Conservation (phyloP, 768 basidiomycete genomes). For the Serendipita sp. region DNA sequence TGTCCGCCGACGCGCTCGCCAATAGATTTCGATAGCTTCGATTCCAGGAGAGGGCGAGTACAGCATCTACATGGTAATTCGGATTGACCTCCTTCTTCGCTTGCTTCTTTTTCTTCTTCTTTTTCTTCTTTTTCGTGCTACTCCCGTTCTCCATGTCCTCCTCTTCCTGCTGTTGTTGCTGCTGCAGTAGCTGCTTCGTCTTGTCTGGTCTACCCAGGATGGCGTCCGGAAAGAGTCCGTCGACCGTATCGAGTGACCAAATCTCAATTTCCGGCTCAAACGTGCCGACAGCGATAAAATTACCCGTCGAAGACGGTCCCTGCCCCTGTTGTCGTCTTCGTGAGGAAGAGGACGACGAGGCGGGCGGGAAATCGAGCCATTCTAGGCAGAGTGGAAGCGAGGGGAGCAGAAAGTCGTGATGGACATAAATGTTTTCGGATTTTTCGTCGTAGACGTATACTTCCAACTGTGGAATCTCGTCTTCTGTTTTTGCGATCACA, state of each 20-base stretch:
- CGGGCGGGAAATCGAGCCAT: conserved; percentile 92
- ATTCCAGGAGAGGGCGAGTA: conserved; percentile 91
- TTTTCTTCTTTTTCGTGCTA: conserved; percentile 82
- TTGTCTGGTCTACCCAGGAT: conserved; percentile 82
- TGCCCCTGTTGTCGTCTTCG: background rate
- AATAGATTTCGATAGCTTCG: conserved; percentile 73
- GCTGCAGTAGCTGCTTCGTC: conserved; percentile 60
- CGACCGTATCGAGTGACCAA: conserved; percentile 88
- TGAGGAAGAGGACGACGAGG: conserved; percentile 7
- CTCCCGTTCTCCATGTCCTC: conserved; percentile 59
- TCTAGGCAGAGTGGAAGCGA: conserved; percentile 96
- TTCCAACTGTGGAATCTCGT: conserved; percentile 90
- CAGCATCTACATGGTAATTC: conserved; percentile 80
- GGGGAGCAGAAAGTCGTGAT: conserved; percentile 95
- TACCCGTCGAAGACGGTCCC: conserved; percentile 33
- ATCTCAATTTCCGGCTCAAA: conserved; percentile 98
- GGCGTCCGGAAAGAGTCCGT: conserved; percentile 83
- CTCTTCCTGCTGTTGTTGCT: conserved; percentile 25
- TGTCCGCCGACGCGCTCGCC: conserved; percentile 83
- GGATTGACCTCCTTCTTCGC: conserved; percentile 45
- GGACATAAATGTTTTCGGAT: conserved; percentile 81
- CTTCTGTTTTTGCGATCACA: conserved; percentile 85
- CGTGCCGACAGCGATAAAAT: conserved; percentile 91
- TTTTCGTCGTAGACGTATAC: conserved; percentile 90
- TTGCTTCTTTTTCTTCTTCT: conserved; percentile 85